phyloP scores from a whole-genome alignment of 441 rosid genomes.

The Pelargonium fulgidum region DNA sequence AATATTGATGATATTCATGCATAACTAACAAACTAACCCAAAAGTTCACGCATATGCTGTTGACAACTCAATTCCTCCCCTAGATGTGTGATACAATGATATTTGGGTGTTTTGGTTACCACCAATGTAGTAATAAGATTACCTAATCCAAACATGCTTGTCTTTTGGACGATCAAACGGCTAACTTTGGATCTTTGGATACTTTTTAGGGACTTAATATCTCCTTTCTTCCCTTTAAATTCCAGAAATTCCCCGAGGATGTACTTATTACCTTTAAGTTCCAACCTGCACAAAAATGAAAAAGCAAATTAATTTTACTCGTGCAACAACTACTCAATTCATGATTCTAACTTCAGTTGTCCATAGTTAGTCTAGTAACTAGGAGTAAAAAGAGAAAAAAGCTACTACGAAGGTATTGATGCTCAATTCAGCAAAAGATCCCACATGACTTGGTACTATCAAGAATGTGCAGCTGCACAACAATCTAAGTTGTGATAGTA shows the following conservation, averaged over 20 bases:
- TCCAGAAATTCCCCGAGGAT: conserved; percentile 70
- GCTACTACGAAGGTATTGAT: too few relatives aligned
- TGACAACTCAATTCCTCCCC: too few relatives aligned
- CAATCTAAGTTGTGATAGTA: too few relatives aligned
- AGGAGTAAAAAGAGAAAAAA: too few relatives aligned
- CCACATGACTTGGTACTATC: too few relatives aligned
- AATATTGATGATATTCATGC: too few relatives aligned
- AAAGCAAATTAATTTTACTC: conserved; percentile 1
- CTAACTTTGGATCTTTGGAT: conserved; percentile 70
- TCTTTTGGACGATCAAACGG: conserved; percentile 53
- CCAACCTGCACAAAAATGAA: conserved; percentile 47
- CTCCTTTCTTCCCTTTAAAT: conserved; percentile 73
- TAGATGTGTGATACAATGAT: too few relatives aligned
- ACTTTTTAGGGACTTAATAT: conserved; percentile 37
- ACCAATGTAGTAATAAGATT: conserved; percentile 8
- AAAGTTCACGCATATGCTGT: too few relatives aligned
- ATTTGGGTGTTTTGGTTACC: too few relatives aligned
- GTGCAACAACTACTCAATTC: background rate
- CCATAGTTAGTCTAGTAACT: background rate
- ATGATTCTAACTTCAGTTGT: background rate
- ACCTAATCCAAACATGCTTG: conserved; percentile 96
- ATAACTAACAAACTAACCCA: too few relatives aligned
- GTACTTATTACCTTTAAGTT: conserved; percentile 57
- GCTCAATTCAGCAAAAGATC: too few relatives aligned
- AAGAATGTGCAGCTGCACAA: too few relatives aligned